These are phyloP conservation scores for Neoboletus magnificus DNA, from an alignment of 768 basidiomycete species.

Conservation along the genomic window DNA sequence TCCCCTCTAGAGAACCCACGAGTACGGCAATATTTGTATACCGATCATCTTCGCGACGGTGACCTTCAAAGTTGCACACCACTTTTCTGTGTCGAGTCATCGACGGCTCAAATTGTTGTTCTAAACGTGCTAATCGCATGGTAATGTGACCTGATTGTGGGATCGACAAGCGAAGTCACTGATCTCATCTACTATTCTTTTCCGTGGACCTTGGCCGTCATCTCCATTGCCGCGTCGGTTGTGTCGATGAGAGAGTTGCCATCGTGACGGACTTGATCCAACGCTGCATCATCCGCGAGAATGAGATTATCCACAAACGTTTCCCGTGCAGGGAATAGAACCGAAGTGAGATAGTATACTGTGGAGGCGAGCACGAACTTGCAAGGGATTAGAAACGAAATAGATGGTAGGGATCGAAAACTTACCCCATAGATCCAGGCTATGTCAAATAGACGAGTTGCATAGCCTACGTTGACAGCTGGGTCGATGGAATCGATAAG, in stretches of 20 bases:
- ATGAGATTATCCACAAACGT: conserved; percentile 28
- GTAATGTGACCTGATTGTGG: background rate
- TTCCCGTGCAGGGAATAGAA: conserved; percentile 23
- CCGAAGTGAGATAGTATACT: conserved; percentile 28
- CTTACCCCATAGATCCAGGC: conserved; percentile 76
- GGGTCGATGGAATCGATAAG: conserved; percentile 72
- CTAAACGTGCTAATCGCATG: background rate
- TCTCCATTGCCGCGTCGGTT: background rate
- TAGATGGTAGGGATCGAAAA: background rate
- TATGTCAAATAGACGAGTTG: conserved; percentile 58
- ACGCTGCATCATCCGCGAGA: conserved; percentile 15
- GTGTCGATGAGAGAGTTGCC: background rate
- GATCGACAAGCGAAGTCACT: conserved; percentile 10
- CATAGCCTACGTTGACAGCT: conserved; percentile 57
- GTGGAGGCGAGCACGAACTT: conserved; percentile 25
- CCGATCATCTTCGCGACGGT: conserved; percentile 14
- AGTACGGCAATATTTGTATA: background rate
- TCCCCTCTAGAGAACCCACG: background rate
- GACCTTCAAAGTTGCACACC: conserved; percentile 2
- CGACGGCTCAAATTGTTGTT: background rate
- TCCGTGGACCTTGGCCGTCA: background rate
- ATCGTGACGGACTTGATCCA: background rate
- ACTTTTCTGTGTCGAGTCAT: background rate
- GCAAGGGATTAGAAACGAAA: background rate
- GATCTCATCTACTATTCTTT: conserved; percentile 5